phyloP scores from a whole-genome alignment of 78 protist genomes.

The Emiliania huxleyi region DNA sequence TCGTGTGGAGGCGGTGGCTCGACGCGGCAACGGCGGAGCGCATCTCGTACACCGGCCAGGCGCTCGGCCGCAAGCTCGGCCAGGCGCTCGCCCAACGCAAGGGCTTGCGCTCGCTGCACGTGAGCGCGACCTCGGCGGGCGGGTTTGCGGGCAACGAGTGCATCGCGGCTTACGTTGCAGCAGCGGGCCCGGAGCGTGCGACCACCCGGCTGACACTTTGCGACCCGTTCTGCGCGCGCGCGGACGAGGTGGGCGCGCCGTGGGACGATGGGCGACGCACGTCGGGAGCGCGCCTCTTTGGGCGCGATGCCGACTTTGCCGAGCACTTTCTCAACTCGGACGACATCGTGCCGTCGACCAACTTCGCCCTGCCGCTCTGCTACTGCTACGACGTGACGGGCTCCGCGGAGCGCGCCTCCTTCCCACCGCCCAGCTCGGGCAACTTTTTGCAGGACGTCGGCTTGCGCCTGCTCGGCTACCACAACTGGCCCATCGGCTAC shows the following conservation, averaged over 20 bases:
- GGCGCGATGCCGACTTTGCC: neutral
- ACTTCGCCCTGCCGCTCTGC: neutral
- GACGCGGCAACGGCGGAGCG: neutral
- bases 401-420: neutral
- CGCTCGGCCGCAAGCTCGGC: neutral
- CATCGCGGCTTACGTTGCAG: too few species aligned
- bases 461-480: neutral
- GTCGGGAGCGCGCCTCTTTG: neutral
- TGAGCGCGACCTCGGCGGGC: neutral
- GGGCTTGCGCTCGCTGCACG: neutral
- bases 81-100: neutral
- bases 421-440: neutral
- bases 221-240: too few species aligned
- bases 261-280: too few species aligned
- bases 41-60: too few species aligned
- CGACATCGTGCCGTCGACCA: conserved; percentile 17
- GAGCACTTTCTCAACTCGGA: neutral
- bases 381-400: neutral
- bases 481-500: neutral
- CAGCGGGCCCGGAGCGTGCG: too few species aligned
- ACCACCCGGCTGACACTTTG: too few species aligned
- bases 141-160: neutral
- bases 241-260: too few species aligned
- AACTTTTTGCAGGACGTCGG: neutral
- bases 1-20: neutral